Evolutionary conservation across 306 rosid species (phyloP).

Genomic region (Myrica gale): DNA sequence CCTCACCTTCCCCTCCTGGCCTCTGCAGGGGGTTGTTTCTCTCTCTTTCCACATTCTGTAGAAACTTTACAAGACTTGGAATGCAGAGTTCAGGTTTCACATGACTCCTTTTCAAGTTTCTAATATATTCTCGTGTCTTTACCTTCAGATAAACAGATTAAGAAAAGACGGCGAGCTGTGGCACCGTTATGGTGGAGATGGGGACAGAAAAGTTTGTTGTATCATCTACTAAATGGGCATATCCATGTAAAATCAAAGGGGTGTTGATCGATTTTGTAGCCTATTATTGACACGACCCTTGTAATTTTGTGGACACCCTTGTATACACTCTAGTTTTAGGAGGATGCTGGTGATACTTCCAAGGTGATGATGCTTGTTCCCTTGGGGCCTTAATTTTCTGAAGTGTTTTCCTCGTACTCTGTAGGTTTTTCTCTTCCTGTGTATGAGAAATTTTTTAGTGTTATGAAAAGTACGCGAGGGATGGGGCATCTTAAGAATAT

Average conservation of each 20-base stretch:
- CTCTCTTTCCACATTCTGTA: too few species aligned
- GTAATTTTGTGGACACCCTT: constrained; percentile 37
- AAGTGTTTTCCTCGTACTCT: background rate
- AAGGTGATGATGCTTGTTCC: background rate
- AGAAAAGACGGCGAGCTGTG: constrained; percentile 39
- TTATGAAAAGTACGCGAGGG: too few species aligned
- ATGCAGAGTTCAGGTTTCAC: background rate
- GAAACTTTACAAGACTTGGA: background rate
- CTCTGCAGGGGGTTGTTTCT: background rate
- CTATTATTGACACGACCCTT: constrained; percentile 19
- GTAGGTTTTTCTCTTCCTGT: background rate
- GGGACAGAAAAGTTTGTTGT: constrained; percentile 47
- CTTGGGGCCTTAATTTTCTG: background rate
- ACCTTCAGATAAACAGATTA: constrained; percentile 48
- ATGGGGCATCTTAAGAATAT: too few species aligned
- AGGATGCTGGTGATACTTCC: background rate
- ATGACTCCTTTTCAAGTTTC: constrained; percentile 17
- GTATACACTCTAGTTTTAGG: constrained; percentile 34
- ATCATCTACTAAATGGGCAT: constrained; percentile 37
- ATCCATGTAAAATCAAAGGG: constrained; percentile 40
- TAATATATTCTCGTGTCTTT: constrained; percentile 1
- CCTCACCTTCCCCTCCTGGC: background rate
- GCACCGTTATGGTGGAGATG: constrained; percentile 54
- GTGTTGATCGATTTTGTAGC: constrained; percentile 30
- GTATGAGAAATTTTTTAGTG: too few species aligned